Conservation (phyloP, 768 basidiomycete genomes). For the Cystobasidium ongulense region DNA sequence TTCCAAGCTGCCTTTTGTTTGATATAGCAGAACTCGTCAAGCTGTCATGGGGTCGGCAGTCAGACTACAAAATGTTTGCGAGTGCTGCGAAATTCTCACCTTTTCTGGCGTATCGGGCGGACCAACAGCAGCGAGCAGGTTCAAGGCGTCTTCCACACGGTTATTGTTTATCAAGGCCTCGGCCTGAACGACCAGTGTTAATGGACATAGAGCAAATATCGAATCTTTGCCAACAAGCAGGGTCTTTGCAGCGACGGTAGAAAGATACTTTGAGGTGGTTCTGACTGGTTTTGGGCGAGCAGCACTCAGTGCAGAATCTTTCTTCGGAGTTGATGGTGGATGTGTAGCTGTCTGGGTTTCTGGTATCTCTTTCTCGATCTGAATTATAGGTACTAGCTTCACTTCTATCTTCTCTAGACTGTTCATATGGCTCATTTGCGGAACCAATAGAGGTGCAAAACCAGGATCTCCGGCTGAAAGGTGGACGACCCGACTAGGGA, state of each 20-base stretch:
- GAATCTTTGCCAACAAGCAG: slow-evolving; percentile 33
- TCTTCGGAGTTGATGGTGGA: slow-evolving; percentile 20
- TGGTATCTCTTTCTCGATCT: neutral
- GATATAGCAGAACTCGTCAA: slow-evolving; percentile 24
- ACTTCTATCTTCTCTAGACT: slow-evolving; percentile 19
- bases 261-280: neutral
- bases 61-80: neutral
- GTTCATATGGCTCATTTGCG: neutral
- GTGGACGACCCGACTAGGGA: neutral
- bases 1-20: slow-evolving; percentile 24
- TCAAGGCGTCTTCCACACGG: slow-evolving; percentile 29
- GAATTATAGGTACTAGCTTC: neutral
- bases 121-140: slow-evolving; percentile 22
- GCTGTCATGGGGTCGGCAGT: neutral
- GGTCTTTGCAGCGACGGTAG: slow-evolving; percentile 2
- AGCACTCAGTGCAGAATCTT: neutral
- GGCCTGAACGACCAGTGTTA: slow-evolving; percentile 36
- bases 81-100: neutral
- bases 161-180: slow-evolving; percentile 36
- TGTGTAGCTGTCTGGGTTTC: neutral
- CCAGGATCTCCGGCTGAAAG: neutral
- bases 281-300: neutral
- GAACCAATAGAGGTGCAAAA: slow-evolving; percentile 16
- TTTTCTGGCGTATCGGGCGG: slow-evolving; percentile 14
- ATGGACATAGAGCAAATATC: slow-evolving; percentile 27